Evolutionary conservation across 805 yeast species (phyloP).

Genomic region (Spathaspora passalidarum): DNA sequence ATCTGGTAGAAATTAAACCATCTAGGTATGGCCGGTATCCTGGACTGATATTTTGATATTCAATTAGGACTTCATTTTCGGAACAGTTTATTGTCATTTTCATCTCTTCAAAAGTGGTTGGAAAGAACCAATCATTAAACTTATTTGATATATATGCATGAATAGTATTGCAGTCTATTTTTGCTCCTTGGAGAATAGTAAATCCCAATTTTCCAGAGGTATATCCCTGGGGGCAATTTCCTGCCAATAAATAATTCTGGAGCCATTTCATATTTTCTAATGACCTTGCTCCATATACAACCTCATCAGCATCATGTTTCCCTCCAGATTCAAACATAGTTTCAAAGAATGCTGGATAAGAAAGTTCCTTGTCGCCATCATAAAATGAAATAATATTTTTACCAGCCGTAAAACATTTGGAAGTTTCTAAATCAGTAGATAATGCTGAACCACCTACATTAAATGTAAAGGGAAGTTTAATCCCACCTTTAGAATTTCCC

Average conservation of each 20-base stretch:
- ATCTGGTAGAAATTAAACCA: too few species aligned
- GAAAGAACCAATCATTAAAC: conserved; percentile 16
- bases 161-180: conserved; percentile 15
- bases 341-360: conserved; percentile 10
- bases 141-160: conserved; percentile 14
- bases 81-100: conserved; percentile 1
- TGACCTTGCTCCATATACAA: conserved; percentile 3
- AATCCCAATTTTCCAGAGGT: conserved; percentile 21
- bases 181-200: background rate
- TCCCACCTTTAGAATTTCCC: too few species aligned
- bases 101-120: conserved; percentile 12
- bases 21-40: conserved; percentile 19
- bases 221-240: conserved; percentile 20
- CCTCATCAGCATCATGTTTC: background rate
- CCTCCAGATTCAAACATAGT: background rate
- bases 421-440: conserved; percentile 15
- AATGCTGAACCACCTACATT: conserved; percentile 15
- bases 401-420: conserved; percentile 17
- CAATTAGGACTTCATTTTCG: background rate
- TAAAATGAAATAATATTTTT: conserved; percentile 13
- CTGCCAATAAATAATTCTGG: conserved; percentile 12
- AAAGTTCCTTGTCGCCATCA: conserved; percentile 14
- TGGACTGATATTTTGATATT: conserved; percentile 19
- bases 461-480: conserved; percentile 20
- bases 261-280: conserved; percentile 12